Conservation (phyloP, 164 flowering plant species). For the Stephania yunnanensis region DNA sequence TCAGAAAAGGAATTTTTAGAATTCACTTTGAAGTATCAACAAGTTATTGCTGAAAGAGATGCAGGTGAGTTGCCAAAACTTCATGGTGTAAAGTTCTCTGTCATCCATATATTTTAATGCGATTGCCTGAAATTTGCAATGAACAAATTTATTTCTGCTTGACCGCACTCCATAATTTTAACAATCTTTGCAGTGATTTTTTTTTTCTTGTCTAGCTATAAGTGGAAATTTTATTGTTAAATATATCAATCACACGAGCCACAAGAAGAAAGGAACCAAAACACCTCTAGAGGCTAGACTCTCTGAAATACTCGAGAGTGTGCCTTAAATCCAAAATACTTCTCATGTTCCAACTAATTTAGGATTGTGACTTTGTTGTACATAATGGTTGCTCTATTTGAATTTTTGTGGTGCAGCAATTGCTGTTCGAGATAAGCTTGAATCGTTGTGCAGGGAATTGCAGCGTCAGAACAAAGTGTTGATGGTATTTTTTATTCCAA, state of each 20-base stretch:
- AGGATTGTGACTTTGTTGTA: too few species aligned
- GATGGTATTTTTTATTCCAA: constrained; percentile 71
- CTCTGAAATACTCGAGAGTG: too few species aligned
- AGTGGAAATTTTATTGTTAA: too few species aligned
- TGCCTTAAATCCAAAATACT: too few species aligned
- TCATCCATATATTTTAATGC: background rate
- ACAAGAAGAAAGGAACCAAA: too few species aligned
- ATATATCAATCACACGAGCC: too few species aligned
- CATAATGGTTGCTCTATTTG: too few species aligned
- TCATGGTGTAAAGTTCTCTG: background rate
- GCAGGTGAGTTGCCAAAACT: constrained; percentile 42
- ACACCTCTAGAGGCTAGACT: too few species aligned
- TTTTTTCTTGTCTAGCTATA: too few species aligned
- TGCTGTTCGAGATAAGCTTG: constrained; percentile 87
- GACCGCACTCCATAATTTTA: too few species aligned
- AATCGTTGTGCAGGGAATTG: constrained; percentile 89
- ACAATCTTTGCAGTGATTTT: too few species aligned
- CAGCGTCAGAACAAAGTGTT: constrained; percentile 89
- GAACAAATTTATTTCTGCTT: background rate
- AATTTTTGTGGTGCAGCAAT: constrained; percentile 44
- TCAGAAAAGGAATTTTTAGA: constrained; percentile 82
- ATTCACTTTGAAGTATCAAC: constrained; percentile 82
- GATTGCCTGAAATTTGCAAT: background rate
- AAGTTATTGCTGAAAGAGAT: constrained; percentile 89
- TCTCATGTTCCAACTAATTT: too few species aligned